phyloP scores from a whole-genome alignment of 257 asterid species.

The Solanum pinnatisectum region DNA sequence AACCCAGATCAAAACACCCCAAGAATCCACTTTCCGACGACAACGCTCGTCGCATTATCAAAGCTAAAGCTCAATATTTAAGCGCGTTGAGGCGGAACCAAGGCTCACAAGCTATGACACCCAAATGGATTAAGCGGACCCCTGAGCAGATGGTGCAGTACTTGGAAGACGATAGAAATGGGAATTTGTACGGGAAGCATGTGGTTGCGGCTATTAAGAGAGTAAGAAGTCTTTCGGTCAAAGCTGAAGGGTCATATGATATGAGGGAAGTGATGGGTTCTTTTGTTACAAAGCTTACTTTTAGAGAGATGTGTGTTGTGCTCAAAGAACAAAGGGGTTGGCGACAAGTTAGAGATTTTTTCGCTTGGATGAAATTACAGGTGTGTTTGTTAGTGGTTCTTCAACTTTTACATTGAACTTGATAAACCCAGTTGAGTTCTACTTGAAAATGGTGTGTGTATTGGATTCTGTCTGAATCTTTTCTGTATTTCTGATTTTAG shows the following conservation, averaged over 20 bases:
- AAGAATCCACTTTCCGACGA: slow-evolving; percentile 81
- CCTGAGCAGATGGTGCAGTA: slow-evolving; percentile 93
- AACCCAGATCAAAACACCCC: slow-evolving; percentile 62
- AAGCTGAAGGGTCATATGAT: slow-evolving; percentile 56
- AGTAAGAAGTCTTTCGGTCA: slow-evolving; percentile 61
- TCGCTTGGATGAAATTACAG: slow-evolving; percentile 96
- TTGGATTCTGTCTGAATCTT: background rate
- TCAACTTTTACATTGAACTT: background rate
- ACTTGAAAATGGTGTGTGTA: background rate
- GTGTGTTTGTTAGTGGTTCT: slow-evolving; percentile 12
- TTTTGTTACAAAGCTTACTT: slow-evolving; percentile 80
- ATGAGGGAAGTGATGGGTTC: slow-evolving; percentile 80
- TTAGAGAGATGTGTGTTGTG: slow-evolving; percentile 87
- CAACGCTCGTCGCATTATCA: slow-evolving; percentile 91
- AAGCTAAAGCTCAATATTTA: slow-evolving; percentile 71
- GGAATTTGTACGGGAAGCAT: slow-evolving; percentile 73
- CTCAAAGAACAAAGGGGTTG: slow-evolving; percentile 88
- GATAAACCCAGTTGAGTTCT: background rate
- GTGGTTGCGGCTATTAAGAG: slow-evolving; percentile 86
- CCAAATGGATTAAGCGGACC: slow-evolving; percentile 80
- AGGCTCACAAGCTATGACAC: slow-evolving; percentile 82
- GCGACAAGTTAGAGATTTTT: slow-evolving; percentile 90
- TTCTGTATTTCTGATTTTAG: background rate
- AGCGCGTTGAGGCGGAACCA: slow-evolving; percentile 77
- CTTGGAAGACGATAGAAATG: slow-evolving; percentile 80